These are phyloP conservation scores for Gentiana dahurica DNA, from an alignment of 257 asterid species.

Conservation along the genomic window DNA sequence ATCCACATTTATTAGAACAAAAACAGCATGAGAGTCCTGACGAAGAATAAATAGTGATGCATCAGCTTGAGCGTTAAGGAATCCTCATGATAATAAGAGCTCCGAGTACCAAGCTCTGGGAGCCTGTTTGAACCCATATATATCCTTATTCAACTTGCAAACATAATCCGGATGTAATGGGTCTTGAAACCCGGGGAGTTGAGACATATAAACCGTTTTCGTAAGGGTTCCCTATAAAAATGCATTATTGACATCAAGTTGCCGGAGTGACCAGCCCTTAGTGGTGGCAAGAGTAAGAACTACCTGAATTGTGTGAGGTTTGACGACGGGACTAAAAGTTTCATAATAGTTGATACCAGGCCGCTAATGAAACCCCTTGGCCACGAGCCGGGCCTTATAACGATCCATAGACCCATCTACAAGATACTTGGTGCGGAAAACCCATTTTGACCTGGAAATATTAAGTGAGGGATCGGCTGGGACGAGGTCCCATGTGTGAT, in stretches of 20 bases:
- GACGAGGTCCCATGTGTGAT: not conserved
- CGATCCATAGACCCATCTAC: conserved; percentile 1
- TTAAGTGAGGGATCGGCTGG: not conserved
- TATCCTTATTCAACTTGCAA: not conserved
- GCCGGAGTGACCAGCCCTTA: not conserved
- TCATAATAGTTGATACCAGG: not conserved
- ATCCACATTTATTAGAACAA: not conserved
- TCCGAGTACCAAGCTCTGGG: not conserved
- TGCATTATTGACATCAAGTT: not conserved
- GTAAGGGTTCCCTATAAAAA: not conserved
- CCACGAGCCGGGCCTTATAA: conserved; percentile 7
- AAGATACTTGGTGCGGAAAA: not conserved
- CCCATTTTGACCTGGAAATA: not conserved
- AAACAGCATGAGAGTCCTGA: too few species aligned
- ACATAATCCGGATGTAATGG: not conserved
- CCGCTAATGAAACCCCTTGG: not conserved
- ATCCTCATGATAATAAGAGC: not conserved
- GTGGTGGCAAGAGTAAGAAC: not conserved
- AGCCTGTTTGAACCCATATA: not conserved
- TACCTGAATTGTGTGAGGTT: not conserved
- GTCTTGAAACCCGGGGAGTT: not conserved
- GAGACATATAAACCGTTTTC: not conserved
- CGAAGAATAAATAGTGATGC: not conserved
- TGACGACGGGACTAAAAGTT: not conserved
- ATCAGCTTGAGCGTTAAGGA: not conserved